These are phyloP conservation scores for Ophiocordyceps australis DNA, from an alignment of 2,329 filamentous ascomycete genomes.

Conservation along the genomic window DNA sequence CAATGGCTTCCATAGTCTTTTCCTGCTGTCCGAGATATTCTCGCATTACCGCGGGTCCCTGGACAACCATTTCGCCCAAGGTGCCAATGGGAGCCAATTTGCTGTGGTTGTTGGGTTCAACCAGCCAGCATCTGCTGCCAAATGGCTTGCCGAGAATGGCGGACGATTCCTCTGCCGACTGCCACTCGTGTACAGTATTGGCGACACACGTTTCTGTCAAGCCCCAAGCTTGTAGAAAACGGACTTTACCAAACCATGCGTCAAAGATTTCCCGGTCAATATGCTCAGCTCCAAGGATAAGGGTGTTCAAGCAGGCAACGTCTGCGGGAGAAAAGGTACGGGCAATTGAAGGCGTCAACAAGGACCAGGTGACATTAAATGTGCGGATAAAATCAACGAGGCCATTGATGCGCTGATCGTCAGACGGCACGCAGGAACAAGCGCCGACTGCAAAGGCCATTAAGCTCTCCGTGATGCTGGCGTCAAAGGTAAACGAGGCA, in stretches of 20 bases:
- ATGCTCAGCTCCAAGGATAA: neutral
- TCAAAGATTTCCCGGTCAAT: constrained; percentile 1
- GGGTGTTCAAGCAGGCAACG: neutral
- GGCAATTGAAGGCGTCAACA: constrained; percentile 1
- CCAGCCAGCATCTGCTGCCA: constrained; percentile 1
- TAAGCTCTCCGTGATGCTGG: constrained; percentile 4
- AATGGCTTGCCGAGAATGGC: constrained; percentile 1
- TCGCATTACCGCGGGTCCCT: constrained; percentile 2
- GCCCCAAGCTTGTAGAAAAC: constrained; percentile 1
- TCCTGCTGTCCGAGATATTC: constrained; percentile 1
- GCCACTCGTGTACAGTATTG: constrained; percentile 1
- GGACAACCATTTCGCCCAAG: constrained; percentile 2
- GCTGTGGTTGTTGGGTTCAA: neutral
- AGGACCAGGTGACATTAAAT: neutral
- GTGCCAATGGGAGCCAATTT: constrained; percentile 1
- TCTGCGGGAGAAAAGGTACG: neutral
- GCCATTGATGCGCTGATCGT: constrained; percentile 2
- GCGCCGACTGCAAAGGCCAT: constrained; percentile 3
- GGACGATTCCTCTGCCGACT: neutral
- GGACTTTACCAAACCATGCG: constrained; percentile 2
- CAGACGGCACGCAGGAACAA: constrained; percentile 4
- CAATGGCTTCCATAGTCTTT: neutral
- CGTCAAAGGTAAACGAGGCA: constrained; percentile 5
- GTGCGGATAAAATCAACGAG: constrained; percentile 2
- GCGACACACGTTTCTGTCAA: constrained; percentile 1